Evolutionary conservation across 768 basidiomycete genomes (phyloP), one percentile per base, ranked within the genome.

Genomic region (Boletus pseudopeckii): DNA sequence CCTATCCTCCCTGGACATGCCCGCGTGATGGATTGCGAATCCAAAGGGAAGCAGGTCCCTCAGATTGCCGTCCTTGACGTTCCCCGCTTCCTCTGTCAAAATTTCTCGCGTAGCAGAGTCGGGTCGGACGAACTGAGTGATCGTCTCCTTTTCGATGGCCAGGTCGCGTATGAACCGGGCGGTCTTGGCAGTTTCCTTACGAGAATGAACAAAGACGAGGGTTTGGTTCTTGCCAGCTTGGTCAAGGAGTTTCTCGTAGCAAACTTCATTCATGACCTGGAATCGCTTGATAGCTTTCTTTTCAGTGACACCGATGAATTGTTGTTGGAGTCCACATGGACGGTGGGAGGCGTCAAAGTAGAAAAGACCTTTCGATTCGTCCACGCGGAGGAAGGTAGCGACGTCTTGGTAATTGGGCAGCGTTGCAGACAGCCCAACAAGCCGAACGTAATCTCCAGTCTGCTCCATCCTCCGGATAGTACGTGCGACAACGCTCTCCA

Each of bases 231-330:
- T 92, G 45, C 83, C 81, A 7, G 84, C 83, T 63, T 98, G 92
- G 59, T 98, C 94, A 22, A 98, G 82, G 3, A 98, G 89, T 75
- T 98, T 99, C 71, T 98, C 96, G 75, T 99, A 99, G 72, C 95
- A 96, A 20, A 98, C 94, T 67, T 98, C 95, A 71, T 99, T 99
- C 81, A 92, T 96, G 57, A 98, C 85, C 69, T 98, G 96, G 66
- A 95, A 93, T 7, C 97, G 85, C 71, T 96, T 98, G 79, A 98
- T 98, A 0, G 97, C 97, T 71, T 97, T 98, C 80, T 98, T 98
- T 77, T 98, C 97, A 1, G 96, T 98, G 53, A 99, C 85, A 39
- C 97, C 97, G 55, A 98, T 85, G 72, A 98, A 98, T 65, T 97
- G 92, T 64, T 98, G 95, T 65, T 95, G 92, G 18, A 99, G 85